Percentiles rank a stretch among this genome's conserved stretches.
These are phyloP conservation scores for Leucoagaricus sp. DNA, from an alignment of 1,284 basidiomycete genomes.

Conservation along the genomic window DNA sequence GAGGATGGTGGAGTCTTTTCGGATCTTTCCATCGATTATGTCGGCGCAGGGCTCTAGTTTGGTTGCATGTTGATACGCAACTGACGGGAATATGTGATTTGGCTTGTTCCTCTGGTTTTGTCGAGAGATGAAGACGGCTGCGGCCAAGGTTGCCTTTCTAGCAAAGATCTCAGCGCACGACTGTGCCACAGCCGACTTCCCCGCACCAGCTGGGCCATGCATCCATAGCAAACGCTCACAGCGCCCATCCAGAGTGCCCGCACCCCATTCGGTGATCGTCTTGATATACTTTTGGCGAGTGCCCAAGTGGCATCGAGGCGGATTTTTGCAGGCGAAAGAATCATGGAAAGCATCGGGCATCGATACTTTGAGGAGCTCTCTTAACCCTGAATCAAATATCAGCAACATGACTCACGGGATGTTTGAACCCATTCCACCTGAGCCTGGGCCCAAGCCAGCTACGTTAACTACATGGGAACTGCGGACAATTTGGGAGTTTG, in stretches of 20 bases:
- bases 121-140: neutral
- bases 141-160: neutral
- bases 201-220: neutral
- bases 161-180: neutral
- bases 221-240: neutral
- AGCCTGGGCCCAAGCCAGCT: too few relatives aligned
- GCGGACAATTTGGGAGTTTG: too few relatives aligned
- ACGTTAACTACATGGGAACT: too few relatives aligned
- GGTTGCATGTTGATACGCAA: constrained; percentile 1
- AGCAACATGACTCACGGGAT: too few relatives aligned
- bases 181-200: neutral
- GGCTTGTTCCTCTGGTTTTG: neutral
- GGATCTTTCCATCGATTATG: neutral
- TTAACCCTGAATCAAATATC: too few relatives aligned
- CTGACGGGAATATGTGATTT: neutral
- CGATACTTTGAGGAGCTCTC: too few relatives aligned
- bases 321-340: neutral
- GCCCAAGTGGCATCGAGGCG: neutral
- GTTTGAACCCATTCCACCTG: too few relatives aligned
- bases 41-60: neutral
- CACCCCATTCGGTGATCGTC: constrained; percentile 17
- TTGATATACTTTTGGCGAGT: constrained; percentile 5
- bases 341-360: neutral
- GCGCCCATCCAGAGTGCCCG: too few relatives aligned
- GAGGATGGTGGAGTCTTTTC: neutral